Base-by-base conservation (phyloP, 176 grass and related monocot genomes). In the Urochloa ruziziensis region DNA sequence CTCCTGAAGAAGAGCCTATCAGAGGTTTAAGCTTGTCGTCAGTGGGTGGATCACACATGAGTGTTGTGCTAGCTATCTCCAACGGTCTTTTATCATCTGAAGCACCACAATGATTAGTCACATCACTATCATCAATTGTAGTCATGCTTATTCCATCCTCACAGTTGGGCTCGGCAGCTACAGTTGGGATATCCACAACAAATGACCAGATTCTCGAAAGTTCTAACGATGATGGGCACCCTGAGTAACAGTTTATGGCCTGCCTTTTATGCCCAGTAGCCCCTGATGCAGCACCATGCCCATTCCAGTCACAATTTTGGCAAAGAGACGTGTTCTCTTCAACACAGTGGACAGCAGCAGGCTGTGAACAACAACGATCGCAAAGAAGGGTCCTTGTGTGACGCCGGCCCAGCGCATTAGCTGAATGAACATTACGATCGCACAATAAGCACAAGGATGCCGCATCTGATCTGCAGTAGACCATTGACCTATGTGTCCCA, bases 151-250 rank as follows among this genome's bases (percentile, higher is more conserved):
- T 75, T 59, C 80, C 93, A 54, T 89, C 86, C 32, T 79, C 93
- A 77, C 74, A 93, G 79, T 89, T 89, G 12, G 88, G 90, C 25
- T 95, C 93, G 70, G 49, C 86, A 60, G 36, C 32, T 83, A 83
- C 80, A 87, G 56, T 32, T 39, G 85, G 89, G 47, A 90, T 84
- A 76, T 95, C 87, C 78, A 63, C 81, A 87, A 80, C 34, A 85
- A 99, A 99, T 27, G 89, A 87, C 93, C 93, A 99, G 70, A 96
- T 80, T 88, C 91, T 94, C 15, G 93, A 90, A 62, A 99, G 79
- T 74, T 94, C 96, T 79, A 83, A 93, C 9, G 87, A 77, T 11
- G 96, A 94, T 44, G 93, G 93, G 37, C 96, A 99, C 24, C 93
- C 96, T 0, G 93, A 96, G 43, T 96, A 99, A 62, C 93, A 90